Evolutionary conservation across 148 eudicot genomes (phyloP), one percentile per base, ranked within the genome.

Genomic region (Chenopodium berlandieri): DNA sequence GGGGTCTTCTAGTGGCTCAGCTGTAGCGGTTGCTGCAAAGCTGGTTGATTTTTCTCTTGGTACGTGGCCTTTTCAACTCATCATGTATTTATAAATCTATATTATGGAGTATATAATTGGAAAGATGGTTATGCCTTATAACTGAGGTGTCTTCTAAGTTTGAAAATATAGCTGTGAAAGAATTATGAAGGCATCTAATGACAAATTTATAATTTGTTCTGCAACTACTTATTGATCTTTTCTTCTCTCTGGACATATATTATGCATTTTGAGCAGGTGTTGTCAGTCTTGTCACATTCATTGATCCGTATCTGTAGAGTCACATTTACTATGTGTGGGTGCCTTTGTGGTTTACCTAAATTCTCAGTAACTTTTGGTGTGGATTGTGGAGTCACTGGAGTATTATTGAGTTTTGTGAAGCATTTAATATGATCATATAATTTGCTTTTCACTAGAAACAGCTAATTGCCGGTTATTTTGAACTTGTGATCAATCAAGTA

Each of bases 1-100:
- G 76, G 98, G 98, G 63, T 94, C 97, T 13, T 89, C 95, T 71
- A 91, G 98, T 87, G 98, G 98, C 73, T 93, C 98, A 68, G 98
- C 98, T 48, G 98, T 90, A 80, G 95, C 97, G 71, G 97, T 93
- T 83, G 92, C 97, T 67, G 89, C 95, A 69, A 83, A 88, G 80
- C 89, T 94, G 62, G 92, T 89, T 65, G 95, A 94, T 81, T 94
- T 94, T 88, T 91, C 95, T 81, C 88, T 94, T 82, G 98, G 98
- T 94, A 91, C 74, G 78, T 9, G 20, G 16, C 3, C 65, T 66
- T 77, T 44, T 65, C 52, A 9, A 34, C 80, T 19, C 9, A 5
- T 68, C 62, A 48, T 72, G 10, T 64, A 50, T 40, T 50, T 71
- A 10, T 27, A 34, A 31, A 70, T 9, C 73, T 12, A 67, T 30